Conservation (phyloP, 805 yeast genomes). For the Danielozyma ontarioensis region DNA sequence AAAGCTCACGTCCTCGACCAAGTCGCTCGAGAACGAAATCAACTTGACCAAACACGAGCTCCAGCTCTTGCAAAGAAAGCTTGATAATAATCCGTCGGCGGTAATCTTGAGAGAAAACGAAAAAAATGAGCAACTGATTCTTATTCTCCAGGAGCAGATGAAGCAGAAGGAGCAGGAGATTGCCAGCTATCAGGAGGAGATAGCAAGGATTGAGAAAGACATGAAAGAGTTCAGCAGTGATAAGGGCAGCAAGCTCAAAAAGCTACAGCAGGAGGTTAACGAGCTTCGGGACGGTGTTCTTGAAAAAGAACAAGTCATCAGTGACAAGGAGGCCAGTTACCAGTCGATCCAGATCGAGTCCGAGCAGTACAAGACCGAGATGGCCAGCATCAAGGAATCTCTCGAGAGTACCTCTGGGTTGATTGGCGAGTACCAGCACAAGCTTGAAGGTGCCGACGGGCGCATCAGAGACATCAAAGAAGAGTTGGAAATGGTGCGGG, state of each 20-base stretch:
- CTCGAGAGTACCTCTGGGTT: slow-evolving; percentile 28
- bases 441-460: slow-evolving; percentile 9
- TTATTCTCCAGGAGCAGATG: slow-evolving; percentile 33
- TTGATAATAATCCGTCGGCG: slow-evolving; percentile 53
- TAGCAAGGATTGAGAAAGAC: slow-evolving; percentile 59
- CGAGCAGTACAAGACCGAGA: slow-evolving; percentile 63
- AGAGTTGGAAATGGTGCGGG: slow-evolving; percentile 13
- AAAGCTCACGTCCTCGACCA: slow-evolving; percentile 44
- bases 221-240: slow-evolving; percentile 75
- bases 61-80: slow-evolving; percentile 47
- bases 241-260: slow-evolving; percentile 73
- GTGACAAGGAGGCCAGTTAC: slow-evolving; percentile 44
- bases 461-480: slow-evolving; percentile 21
- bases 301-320: slow-evolving; percentile 36
- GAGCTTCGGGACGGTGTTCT: slow-evolving; percentile 28
- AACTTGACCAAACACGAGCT: slow-evolving; percentile 57
- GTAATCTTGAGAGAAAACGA: slow-evolving; percentile 48
- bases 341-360: slow-evolving; percentile 64
- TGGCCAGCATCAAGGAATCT: slow-evolving; percentile 40
- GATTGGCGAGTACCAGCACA: slow-evolving; percentile 22
- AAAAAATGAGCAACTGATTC: slow-evolving; percentile 42
- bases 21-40: slow-evolving; percentile 52
- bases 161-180: slow-evolving; percentile 26
- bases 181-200: slow-evolving; percentile 34
- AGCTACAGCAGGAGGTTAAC: slow-evolving; percentile 51